These are phyloP conservation scores for Trametes hirsuta DNA, from an alignment of 1,284 basidiomycete species.

Conservation along the genomic window DNA sequence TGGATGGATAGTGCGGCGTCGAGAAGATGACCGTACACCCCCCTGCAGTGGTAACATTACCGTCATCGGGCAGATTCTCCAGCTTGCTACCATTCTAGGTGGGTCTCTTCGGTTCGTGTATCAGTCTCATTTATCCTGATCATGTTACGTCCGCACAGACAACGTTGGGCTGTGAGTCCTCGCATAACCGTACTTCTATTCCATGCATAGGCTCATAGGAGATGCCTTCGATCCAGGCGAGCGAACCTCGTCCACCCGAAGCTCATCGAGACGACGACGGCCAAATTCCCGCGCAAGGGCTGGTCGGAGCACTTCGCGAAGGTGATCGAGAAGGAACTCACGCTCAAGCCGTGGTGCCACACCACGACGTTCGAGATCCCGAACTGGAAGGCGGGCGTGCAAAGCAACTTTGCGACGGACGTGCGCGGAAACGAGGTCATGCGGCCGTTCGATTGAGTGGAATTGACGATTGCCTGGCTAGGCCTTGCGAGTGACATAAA, in stretches of 20 bases:
- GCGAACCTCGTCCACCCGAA: constrained; percentile 48
- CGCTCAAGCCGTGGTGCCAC: constrained; percentile 57
- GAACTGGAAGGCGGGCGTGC: constrained; percentile 47
- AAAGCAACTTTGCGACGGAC: constrained; percentile 53
- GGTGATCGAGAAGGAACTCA: constrained; percentile 52
- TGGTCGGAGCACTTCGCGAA: constrained; percentile 51
- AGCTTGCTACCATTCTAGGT: constrained; percentile 55
- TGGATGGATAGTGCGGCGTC: no score
- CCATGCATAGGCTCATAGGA: not conserved
- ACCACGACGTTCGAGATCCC: constrained; percentile 52
- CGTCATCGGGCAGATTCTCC: constrained; percentile 54
- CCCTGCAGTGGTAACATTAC: constrained; percentile 50
- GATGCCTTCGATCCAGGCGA: constrained; percentile 36
- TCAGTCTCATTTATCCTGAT: not conserved
- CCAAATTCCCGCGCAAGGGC: constrained; percentile 47
- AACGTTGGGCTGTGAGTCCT: constrained; percentile 49
- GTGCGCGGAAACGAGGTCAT: constrained; percentile 50
- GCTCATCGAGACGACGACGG: constrained; percentile 47
- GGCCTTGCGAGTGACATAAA: not conserved
- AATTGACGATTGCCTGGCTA: not conserved
- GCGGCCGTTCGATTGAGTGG: constrained; percentile 40
- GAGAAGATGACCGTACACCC: not conserved
- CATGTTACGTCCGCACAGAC: constrained; percentile 30
- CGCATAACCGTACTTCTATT: not conserved
- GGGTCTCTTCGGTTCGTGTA: constrained; percentile 10